phyloP scores from a whole-genome alignment of 805 yeast genomes.

The Pichia heedii region DNA sequence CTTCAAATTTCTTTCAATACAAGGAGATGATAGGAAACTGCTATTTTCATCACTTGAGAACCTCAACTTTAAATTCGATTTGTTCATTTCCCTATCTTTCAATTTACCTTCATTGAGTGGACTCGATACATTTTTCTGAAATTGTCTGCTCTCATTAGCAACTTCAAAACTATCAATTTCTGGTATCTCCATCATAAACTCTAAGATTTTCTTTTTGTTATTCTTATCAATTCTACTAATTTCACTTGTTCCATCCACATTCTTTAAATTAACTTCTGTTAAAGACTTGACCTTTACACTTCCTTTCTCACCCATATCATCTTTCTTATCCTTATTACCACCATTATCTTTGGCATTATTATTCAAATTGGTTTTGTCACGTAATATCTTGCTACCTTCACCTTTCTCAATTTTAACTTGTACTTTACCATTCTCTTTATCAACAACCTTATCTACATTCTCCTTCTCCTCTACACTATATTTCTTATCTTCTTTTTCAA shows the following conservation, averaged over 20 bases:
- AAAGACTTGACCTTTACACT: no score
- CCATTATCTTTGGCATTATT: not conserved
- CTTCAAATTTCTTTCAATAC: conserved; percentile 6
- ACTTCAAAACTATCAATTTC: not conserved
- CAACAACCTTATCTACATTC: no score
- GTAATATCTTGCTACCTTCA: not conserved
- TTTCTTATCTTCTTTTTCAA: not conserved
- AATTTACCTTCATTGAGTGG: conserved; percentile 5
- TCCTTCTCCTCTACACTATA: no score
- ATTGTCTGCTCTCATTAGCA: not conserved
- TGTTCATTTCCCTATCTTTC: not conserved
- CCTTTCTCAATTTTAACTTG: no score
- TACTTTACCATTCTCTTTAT: no score
- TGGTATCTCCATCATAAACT: conserved; percentile 6
- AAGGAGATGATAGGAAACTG: conserved; percentile 9
- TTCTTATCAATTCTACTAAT: not conserved
- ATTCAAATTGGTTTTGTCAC: not conserved
- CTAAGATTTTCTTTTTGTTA: not conserved
- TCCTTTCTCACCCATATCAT: not conserved
- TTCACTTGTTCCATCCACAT: no score
- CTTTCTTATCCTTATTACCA: not conserved
- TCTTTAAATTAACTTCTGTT: no score
- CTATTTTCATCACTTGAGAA: not conserved
- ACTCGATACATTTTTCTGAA: conserved; percentile 5
- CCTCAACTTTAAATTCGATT: not conserved